Percentiles rank a stretch among this genome's conserved stretches.
These are phyloP conservation scores for Fusarium bactridioides DNA, from an alignment of 2,329 filamentous ascomycete genomes.

Conservation along the genomic window DNA sequence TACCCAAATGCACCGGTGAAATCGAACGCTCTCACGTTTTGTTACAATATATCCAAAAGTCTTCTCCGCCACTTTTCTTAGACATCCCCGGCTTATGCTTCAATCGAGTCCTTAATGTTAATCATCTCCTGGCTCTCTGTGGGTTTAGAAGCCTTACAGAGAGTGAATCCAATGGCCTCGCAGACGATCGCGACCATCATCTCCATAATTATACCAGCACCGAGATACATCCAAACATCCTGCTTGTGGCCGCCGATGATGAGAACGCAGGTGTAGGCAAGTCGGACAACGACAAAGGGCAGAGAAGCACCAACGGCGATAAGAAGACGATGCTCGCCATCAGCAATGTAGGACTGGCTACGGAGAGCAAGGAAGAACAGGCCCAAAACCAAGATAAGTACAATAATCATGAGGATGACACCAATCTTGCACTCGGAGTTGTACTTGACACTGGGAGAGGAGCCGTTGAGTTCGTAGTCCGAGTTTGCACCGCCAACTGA, in stretches of 20 bases:
- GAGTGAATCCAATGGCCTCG: conserved; percentile 43
- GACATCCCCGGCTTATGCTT: not conserved
- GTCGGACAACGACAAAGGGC: conserved; percentile 46
- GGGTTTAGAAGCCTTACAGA: conserved; percentile 34
- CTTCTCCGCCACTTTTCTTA: not conserved
- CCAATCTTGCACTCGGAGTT: conserved; percentile 41
- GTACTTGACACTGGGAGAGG: conserved; percentile 41
- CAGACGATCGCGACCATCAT: conserved; percentile 45
- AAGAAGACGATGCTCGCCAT: conserved; percentile 65
- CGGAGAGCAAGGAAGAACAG: conserved; percentile 50
- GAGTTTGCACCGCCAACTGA: conserved; percentile 45
- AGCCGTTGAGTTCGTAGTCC: conserved; percentile 28
- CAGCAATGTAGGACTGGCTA: conserved; percentile 49
- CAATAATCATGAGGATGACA: conserved; percentile 44
- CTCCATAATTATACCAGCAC: conserved; percentile 46
- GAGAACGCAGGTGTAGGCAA: conserved; percentile 43
- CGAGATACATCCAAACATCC: conserved; percentile 45
- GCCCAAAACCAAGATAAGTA: conserved; percentile 52
- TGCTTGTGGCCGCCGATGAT: conserved; percentile 41
- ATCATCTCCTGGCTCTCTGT: conserved; percentile 9
- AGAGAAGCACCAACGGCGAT: conserved; percentile 49
- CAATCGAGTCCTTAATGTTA: not conserved
- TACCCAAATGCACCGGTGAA: not conserved
- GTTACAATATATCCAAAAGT: not conserved
- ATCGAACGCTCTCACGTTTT: not conserved